phyloP scores from a whole-genome alignment of 2,329 filamentous ascomycete species.

The Epichloe gansuensis region DNA sequence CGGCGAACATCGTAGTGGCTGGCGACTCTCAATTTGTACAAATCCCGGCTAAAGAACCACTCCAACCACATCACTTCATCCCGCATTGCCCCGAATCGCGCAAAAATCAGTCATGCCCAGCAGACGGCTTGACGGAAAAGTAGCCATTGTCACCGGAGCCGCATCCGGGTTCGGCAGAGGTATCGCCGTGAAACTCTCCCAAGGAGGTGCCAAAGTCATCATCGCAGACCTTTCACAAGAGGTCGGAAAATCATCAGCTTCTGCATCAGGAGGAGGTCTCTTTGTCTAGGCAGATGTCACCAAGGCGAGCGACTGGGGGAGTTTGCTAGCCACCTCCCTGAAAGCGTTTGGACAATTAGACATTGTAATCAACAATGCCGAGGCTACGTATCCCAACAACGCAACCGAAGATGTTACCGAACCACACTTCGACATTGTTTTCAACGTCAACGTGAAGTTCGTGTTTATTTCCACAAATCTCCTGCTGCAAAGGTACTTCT shows the following conservation, averaged over 20 bases:
- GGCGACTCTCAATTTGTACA: no score
- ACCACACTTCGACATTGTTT: constrained; percentile 51
- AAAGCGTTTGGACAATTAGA: no score
- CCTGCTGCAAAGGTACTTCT: constrained; percentile 43
- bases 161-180: constrained; percentile 52
- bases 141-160: constrained; percentile 36
- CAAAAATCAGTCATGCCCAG: constrained; percentile 8
- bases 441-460: constrained; percentile 56
- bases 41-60: no score
- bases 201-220: constrained; percentile 47
- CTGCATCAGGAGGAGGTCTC: constrained; percentile 25
- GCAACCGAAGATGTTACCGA: constrained; percentile 18
- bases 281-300: constrained; percentile 38
- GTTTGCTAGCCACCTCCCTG: no score
- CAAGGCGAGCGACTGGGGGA: constrained; percentile 16
- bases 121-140: constrained; percentile 27
- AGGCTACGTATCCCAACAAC: no score
- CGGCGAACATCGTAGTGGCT: no score
- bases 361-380: no score
- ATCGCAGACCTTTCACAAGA: constrained; percentile 47
- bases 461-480: constrained; percentile 48
- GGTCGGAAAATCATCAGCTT: constrained; percentile 35
- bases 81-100: no score
- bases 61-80: no score
- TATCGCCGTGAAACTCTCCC: constrained; percentile 44